Evolutionary conservation across 2,329 filamentous ascomycete species (phyloP).

Genomic region (Talaromyces funiculosus): DNA sequence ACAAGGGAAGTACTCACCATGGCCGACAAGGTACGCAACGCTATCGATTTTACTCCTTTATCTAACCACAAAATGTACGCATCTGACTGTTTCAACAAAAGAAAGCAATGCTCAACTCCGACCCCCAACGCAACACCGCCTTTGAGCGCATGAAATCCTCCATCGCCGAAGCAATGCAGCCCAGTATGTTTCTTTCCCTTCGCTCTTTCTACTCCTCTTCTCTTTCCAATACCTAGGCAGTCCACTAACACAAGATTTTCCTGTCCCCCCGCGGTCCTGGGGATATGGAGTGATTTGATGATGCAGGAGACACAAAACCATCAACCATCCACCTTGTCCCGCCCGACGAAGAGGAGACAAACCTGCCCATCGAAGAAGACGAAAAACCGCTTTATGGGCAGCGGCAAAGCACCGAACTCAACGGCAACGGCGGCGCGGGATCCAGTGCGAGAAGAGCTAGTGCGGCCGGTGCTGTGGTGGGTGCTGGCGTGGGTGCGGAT

Average conservation of each 20-base stretch:
- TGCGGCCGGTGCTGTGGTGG: background rate
- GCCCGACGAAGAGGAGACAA: slow-evolving; percentile 10
- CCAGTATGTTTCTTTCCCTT: background rate
- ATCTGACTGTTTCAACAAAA: background rate
- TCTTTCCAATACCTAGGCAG: background rate
- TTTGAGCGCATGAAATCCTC: slow-evolving; percentile 5
- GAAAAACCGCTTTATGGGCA: slow-evolving; percentile 7
- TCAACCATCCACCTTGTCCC: slow-evolving; percentile 3
- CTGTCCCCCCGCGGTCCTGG: too few species aligned
- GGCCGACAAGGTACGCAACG: slow-evolving; percentile 3
- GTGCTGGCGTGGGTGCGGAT: background rate
- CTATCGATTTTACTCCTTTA: too few species aligned
- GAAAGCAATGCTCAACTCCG: slow-evolving; percentile 4
- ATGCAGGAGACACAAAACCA: slow-evolving; percentile 11
- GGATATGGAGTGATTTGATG: too few species aligned
- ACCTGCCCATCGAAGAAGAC: background rate
- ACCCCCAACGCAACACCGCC: background rate
- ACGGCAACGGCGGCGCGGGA: background rate
- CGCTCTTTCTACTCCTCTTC: background rate
- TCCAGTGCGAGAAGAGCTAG: background rate
- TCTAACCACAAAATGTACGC: background rate
- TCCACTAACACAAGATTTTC: background rate
- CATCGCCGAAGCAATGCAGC: slow-evolving; percentile 8
- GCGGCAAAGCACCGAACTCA: background rate
- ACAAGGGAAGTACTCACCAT: background rate